Evolutionary conservation across 2,329 filamentous ascomycete species (phyloP), one percentile per base, ranked within the genome.

Genomic region (Leptographium radiaticola): DNA sequence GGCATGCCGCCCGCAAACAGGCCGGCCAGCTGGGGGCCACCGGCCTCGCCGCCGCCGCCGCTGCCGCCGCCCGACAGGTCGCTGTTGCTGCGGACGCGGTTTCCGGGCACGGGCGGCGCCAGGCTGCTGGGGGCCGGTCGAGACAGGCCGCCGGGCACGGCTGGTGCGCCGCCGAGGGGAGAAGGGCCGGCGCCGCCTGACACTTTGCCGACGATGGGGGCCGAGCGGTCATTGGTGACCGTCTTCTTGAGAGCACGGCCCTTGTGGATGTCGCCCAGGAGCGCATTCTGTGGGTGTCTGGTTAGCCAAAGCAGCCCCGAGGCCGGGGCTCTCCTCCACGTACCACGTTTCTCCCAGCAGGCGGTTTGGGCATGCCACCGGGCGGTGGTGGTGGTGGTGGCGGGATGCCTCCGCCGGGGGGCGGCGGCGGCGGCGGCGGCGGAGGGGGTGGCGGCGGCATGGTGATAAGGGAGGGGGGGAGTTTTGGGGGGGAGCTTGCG

Each of bases 1-100:
- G 93, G 93, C 80, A 97, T 97, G 40, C 91, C 93, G 39, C 89
- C 90, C 1, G 87, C 89, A 65, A 98, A 95, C 31, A 98, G 68
- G 1, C 93, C 93, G 34, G 75, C 91, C 12, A 97, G 69, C 66
- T 96, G 91, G 12, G 89, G 89, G 49, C 87, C 68, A 2, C 69
- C 70, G 20, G 65, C 62, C 18, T 68, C 60, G 13, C 65, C 6
- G 49, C 87, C 68, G 2, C 69, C 70, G 20, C 65, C 62, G 18
- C 68, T 60, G 13, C 65, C 65, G 58, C 71, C 69, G 47, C 75
- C 74, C 20, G 75, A 76, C 52, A 80, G 78, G 62, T 94, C 89
- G 67, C 90, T 95, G 66, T 93, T 90, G 68, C 89, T 95, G 66
- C 89, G 80, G 55, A 80, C 79, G 67, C 89, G 75, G 63, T 81